Evolutionary conservation across 2,329 filamentous ascomycete species (phyloP), one percentile per base, ranked within the genome.

Genomic region (Aspergillus udagawae): DNA sequence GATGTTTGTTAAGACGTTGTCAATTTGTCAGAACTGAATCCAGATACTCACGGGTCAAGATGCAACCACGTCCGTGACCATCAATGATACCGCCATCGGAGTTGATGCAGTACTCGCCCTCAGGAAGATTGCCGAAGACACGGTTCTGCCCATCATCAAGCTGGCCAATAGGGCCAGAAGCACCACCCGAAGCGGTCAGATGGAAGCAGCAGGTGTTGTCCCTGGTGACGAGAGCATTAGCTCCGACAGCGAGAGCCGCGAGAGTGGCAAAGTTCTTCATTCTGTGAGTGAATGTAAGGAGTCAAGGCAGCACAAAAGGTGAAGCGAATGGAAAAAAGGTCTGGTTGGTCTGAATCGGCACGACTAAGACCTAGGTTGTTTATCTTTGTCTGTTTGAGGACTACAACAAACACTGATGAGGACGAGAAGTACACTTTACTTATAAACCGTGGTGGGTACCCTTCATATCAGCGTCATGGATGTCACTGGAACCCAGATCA

Each of bases 121-220:
- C 66, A 4, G 73, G 60, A 12, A 83, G 69, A 29, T 60, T 74
- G 45, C 81, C 80, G 41, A 82, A 81, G 48, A 86, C 78, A 51
- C 84, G 80, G 65, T 80, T 82, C 73, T 89, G 86, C 8, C 87
- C 86, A 68, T 87, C 83, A 53, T 60, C 65, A 41, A 89, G 77
- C 67, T 89, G 82, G 10, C 83, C 85, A 45, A 89, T 74, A 3
- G 75, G 68, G n/a, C 85, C 83, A 29, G 77, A 75, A 20, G 75
- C 70, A 56, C 73, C 76, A 20, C 82, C 82, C 41, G 75, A 75
- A 38, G 82, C 79, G 4, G 73, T 77, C 38, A 87, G 66, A 57
- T 78, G 74, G 70, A 87, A 86, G 60, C 79, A 80, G 65, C 83
- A 83, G 49, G 67, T 72, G 42, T 69, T 70, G 51, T 65, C 62